Percentiles rank a stretch among this genome's conserved stretches.
These are phyloP conservation scores for Periconia sp. DNA, from an alignment of 2,329 filamentous ascomycete genomes.

Conservation along the genomic window DNA sequence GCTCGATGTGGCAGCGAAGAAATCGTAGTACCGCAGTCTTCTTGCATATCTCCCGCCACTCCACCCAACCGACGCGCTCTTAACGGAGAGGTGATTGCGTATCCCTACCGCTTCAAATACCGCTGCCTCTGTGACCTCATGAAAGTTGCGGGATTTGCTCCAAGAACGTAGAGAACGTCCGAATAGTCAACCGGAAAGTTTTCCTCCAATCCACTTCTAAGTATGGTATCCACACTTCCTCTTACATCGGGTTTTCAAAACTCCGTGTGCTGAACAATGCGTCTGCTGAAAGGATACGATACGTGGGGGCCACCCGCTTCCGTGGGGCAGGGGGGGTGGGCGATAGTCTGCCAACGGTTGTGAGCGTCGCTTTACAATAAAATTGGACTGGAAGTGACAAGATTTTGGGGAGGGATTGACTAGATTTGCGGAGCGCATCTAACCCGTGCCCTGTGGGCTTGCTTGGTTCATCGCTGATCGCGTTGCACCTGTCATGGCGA, in stretches of 20 bases:
- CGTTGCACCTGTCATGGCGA: too few relatives aligned
- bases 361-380: slow-evolving; percentile 15
- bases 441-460: background rate
- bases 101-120: slow-evolving; percentile 10
- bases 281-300: slow-evolving; percentile 9
- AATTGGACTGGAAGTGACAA: slow-evolving; percentile 13
- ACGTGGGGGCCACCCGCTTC: slow-evolving; percentile 14
- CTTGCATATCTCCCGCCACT: slow-evolving; percentile 32
- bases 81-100: slow-evolving; percentile 7
- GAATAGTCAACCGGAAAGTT: slow-evolving; percentile 9
- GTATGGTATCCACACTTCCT: slow-evolving; percentile 10
- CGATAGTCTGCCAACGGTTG: slow-evolving; percentile 1
- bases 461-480: background rate
- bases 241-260: slow-evolving; percentile 11
- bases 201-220: slow-evolving; percentile 12
- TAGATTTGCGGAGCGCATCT: background rate
- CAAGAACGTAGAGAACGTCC: slow-evolving; percentile 10
- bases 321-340: slow-evolving; percentile 26
- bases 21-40: slow-evolving; percentile 30
- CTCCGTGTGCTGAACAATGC: slow-evolving; percentile 9
- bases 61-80: slow-evolving; percentile 26
- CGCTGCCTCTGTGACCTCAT: slow-evolving; percentile 5
- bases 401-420: background rate
- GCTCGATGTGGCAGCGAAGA: slow-evolving; percentile 11
- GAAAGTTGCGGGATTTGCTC: slow-evolving; percentile 10